Base-by-base conservation (phyloP, 2,329 filamentous ascomycete species). In the Verticillium nonalfalfae region DNA sequence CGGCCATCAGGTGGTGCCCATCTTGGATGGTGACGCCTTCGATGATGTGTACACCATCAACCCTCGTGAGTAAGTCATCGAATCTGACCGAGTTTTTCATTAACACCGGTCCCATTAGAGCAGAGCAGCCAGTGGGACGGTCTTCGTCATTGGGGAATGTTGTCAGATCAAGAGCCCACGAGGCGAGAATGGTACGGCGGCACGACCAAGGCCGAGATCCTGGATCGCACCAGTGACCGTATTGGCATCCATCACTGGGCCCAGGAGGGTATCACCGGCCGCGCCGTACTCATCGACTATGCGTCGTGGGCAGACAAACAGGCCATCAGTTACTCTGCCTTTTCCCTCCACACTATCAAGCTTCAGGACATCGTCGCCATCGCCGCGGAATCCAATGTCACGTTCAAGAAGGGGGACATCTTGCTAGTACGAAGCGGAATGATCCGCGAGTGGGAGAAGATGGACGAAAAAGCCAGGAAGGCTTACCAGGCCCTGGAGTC, bases 261-360 rank as follows among this genome's bases (percentile, higher is more conserved):
- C 1, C 68, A 70, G 56, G 72, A 80, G 63, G 79, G 80, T 26
- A 80, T 82, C 59, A 69, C 68, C 21, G 81, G 81, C 4, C 76
- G 82, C 0, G 81, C 80, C 18, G 74, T 84, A 0, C 71, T 85
- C 0, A 70, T 84, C 0, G 85, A 87, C 68, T 86, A 80, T 60
- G 78, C 75, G 5, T 64, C 73, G 31, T 85, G 81, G 64, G 78
- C 81, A 18, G 76, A 81, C 59, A 76, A 76, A 15, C 78, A 81
- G 60, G 77, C 79, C n/a, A 79, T 81, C 38, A 63, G 72, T 4
- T 83, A 81, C 64, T 76, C 83, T 64, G 78, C 84, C 1, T 80
- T 85, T 59, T 77, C 78, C 3, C 74, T 77, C 1, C 76, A 85
- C 67, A 76, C 78, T 35, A 87, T 89, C 69, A 69, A 69, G 45